phyloP scores from a whole-genome alignment of 2,329 filamentous ascomycete genomes.

The Sarocladiaceae sp. region DNA sequence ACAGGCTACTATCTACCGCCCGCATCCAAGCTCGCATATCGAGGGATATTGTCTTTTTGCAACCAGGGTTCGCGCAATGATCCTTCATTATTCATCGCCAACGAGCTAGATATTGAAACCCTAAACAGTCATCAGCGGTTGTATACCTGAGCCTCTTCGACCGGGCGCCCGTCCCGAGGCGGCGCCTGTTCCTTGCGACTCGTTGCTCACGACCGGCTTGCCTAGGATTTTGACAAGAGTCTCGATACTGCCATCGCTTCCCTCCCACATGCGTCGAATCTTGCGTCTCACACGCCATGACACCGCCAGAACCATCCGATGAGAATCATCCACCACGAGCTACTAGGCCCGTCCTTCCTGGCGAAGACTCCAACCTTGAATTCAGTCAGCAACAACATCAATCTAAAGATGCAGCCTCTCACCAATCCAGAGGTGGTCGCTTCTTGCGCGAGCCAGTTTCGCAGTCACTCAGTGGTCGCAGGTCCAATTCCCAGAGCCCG shows the following conservation, averaged over 20 bases:
- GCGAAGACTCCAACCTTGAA: background rate
- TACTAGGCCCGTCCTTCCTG: conserved; percentile 6
- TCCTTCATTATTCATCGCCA: background rate
- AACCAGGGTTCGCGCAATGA: background rate
- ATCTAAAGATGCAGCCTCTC: background rate
- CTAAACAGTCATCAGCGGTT: background rate
- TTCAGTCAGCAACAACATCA: background rate
- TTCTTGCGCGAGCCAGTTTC: conserved; percentile 27
- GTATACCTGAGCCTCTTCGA: too few species aligned
- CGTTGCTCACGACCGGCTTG: background rate
- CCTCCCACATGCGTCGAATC: background rate
- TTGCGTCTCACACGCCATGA: background rate
- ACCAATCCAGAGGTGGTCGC: conserved; percentile 20
- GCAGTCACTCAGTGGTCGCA: conserved; percentile 8
- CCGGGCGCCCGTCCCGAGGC: background rate
- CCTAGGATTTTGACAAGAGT: background rate
- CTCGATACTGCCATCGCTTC: background rate
- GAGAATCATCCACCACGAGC: conserved; percentile 6
- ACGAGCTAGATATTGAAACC: background rate
- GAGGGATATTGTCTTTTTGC: too few species aligned
- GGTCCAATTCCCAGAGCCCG: conserved; percentile 33
- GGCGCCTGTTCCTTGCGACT: background rate
- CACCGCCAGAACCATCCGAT: conserved; percentile 5
- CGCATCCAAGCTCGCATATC: too few species aligned
- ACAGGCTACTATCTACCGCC: background rate